phyloP scores from a whole-genome alignment of 495 filamentous ascomycete species.

The Letharia lupina region DNA sequence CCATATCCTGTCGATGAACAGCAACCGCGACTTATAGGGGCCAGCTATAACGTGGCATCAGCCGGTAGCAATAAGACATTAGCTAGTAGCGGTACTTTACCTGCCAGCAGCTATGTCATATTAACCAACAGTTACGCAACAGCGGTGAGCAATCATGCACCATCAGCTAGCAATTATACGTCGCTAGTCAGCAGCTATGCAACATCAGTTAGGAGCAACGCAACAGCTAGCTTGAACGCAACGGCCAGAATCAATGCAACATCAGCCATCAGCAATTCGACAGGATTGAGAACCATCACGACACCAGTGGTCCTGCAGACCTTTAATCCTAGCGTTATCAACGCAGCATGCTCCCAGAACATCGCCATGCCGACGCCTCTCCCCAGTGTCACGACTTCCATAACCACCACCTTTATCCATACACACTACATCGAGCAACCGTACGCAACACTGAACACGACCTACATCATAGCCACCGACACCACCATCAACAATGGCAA shows the following conservation, averaged over 20 bases:
- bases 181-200: not conserved
- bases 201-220: not conserved
- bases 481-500: conserved; percentile 4
- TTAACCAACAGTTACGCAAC: not conserved
- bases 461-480: not conserved
- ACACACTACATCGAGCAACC: not conserved
- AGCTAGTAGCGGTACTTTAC: not conserved
- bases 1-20: not conserved
- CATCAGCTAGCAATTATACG: not conserved
- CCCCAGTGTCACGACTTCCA: conserved; percentile 2
- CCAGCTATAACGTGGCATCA: not conserved
- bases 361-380: not conserved
- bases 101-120: not conserved
- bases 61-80: not conserved
- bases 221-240: not conserved
- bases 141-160: not conserved
- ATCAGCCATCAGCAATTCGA: not conserved
- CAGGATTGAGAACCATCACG: conserved; percentile 1
- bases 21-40: not conserved
- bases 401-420: not conserved
- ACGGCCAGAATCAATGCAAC: not conserved
- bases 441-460: not conserved
- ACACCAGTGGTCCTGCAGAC: conserved; percentile 14
- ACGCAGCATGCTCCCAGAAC: conserved; percentile 16
- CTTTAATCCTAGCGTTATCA: conserved; percentile 9